These are phyloP conservation scores for Zygosaccharomyces kombuchaensis DNA, from an alignment of 805 yeast species.

Conservation along the genomic window DNA sequence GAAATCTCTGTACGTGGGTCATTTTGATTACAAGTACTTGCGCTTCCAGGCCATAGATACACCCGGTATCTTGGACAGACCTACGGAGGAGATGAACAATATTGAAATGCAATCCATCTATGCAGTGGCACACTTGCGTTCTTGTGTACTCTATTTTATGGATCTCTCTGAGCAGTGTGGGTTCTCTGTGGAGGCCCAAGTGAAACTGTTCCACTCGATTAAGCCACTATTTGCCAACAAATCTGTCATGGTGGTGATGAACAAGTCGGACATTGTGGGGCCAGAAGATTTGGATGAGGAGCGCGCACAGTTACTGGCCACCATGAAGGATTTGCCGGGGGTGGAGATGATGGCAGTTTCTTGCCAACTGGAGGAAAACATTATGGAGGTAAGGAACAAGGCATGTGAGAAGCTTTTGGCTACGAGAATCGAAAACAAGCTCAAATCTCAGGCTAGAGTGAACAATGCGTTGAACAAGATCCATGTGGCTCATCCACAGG, in stretches of 20 bases:
- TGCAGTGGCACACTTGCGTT: slow-evolving; percentile 96
- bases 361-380: slow-evolving; percentile 89
- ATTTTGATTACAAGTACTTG: slow-evolving; percentile 95
- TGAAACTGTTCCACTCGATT: slow-evolving; percentile 91
- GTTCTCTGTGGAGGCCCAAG: slow-evolving; percentile 94
- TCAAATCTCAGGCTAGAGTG: slow-evolving; percentile 88
- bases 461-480: slow-evolving; percentile 88
- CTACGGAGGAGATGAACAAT: slow-evolving; percentile 99
- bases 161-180: slow-evolving; percentile 99
- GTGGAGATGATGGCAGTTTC: slow-evolving; percentile 92
- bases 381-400: slow-evolving; percentile 91
- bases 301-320: slow-evolving; percentile 64
- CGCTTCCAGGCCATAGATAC: slow-evolving; percentile 99
- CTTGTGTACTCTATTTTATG: slow-evolving; percentile 96
- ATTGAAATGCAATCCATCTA: slow-evolving; percentile 99
- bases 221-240: slow-evolving; percentile 97
- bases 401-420: slow-evolving; percentile 97
- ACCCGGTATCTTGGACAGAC: slow-evolving; percentile 97
- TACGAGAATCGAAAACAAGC: slow-evolving; percentile 92
- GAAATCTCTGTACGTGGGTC: slow-evolving; percentile 95
- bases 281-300: slow-evolving; percentile 78
- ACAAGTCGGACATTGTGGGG: slow-evolving; percentile 86
- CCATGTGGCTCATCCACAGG: slow-evolving; percentile 86
- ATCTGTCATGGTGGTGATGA: slow-evolving; percentile 90
- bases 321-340: slow-evolving; percentile 63